Evolutionary conservation across 192 early-diverging fungal genomes (phyloP).

Genomic region (Polychytrium aggregatum): DNA sequence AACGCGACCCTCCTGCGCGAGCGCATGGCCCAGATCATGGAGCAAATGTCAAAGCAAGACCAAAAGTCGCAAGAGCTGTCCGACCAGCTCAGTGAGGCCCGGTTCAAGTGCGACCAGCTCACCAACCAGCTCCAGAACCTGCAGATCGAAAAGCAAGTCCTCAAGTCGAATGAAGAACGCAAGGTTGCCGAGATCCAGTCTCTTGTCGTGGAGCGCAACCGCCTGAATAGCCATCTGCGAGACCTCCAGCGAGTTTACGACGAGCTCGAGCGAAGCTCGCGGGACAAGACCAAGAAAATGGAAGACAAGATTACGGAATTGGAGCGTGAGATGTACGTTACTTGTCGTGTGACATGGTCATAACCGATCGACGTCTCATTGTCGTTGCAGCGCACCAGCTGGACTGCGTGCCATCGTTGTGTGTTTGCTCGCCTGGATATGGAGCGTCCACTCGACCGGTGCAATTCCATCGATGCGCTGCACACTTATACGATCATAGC

Average conservation of each 20-base stretch:
- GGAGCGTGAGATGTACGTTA: conserved; percentile 29
- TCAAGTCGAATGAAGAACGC: conserved; percentile 36
- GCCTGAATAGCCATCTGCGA: conserved; percentile 35
- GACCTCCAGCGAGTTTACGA: conserved; percentile 42
- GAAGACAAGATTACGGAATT: conserved; percentile 26
- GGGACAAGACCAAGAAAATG: conserved; percentile 22
- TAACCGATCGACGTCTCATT: too few species aligned
- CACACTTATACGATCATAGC: too few species aligned
- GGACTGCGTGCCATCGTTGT: too few species aligned
- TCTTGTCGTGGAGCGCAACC: conserved; percentile 36
- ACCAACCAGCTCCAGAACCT: conserved; percentile 35
- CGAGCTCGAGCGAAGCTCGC: conserved; percentile 27
- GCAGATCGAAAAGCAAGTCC: conserved; percentile 43
- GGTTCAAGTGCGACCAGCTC: conserved; percentile 33
- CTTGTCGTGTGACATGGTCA: too few species aligned
- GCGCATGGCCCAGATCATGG: conserved; percentile 37
- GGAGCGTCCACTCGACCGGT: too few species aligned
- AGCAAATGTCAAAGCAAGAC: conserved; percentile 44
- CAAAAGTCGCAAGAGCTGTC: conserved; percentile 42
- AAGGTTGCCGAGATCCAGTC: conserved; percentile 36
- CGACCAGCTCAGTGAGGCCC: conserved; percentile 33
- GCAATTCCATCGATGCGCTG: too few species aligned
- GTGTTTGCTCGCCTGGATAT: too few species aligned
- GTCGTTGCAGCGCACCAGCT: too few species aligned
- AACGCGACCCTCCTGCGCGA: conserved; percentile 55